Evolutionary conservation across 2,329 filamentous ascomycete genomes (phyloP), one percentile per base, ranked within the genome.

Genomic region (Fusarium paranaense): DNA sequence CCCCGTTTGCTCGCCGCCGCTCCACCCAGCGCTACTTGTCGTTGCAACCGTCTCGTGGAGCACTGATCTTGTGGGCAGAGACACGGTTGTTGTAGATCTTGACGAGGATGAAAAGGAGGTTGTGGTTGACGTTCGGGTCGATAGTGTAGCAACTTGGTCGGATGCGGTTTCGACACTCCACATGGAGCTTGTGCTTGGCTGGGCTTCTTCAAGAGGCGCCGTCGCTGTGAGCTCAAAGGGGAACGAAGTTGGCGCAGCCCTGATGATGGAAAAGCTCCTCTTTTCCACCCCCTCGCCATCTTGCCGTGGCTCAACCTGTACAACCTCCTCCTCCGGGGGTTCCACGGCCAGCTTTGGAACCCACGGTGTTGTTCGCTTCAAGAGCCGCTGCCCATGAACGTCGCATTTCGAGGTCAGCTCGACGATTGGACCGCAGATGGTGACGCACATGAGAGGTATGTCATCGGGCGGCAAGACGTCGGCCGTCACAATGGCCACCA

Each of bases 401-500:
- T 80, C 79, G 78, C 84, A 85, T 52, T 80, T 80, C 11, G 76
- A 76, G 35, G 82, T 82, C n/a, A 85, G 75, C 75, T 85, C 84
- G 65, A 85, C 83, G 58, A 85, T 81, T 61, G 84, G 84, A 6
- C 83, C 83, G 76, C 84, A 85, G 61, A 85, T 85, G 42, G 81
- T 81, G 38, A 82, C 82, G 67, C 84, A 85, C 62, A 79, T 77
- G 25, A 84, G 66, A 35, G 84, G 84, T 18, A 85, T 81, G 30
- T 83, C 81, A 25, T 82, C 76, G 14, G 80, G 76, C 20, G 78
- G 79, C 38, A 85, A 75, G 33, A 78, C 78, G 37, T 82, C 80
- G 30, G 80, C 79, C 10, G 71, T 62, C 40, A 76, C 76, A 58
- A 80, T 54, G n/a, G 76, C 70, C 38, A 76, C 74, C 64, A 83